Evolutionary conservation across 2,329 filamentous ascomycete genomes (phyloP).

Genomic region (Colletotrichum sp.): DNA sequence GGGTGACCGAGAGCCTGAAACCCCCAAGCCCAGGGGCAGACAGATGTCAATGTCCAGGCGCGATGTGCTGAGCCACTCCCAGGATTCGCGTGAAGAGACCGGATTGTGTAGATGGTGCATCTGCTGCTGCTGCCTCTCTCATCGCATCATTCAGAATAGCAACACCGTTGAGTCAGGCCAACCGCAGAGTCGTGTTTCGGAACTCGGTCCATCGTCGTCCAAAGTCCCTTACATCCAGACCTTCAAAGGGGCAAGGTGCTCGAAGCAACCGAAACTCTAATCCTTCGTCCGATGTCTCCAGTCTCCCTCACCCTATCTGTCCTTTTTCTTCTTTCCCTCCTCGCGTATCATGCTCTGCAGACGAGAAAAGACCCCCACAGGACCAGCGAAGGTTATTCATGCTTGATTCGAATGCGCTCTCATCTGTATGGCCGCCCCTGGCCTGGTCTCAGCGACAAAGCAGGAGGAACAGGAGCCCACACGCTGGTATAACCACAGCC

Average conservation of each 20-base stretch:
- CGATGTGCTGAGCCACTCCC: conserved; percentile 5
- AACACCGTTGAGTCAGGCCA: conserved; percentile 13
- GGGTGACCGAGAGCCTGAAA: conserved; percentile 8
- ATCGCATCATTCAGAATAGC: neutral
- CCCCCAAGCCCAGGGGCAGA: neutral
- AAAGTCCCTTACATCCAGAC: conserved; percentile 17
- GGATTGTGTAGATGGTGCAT: neutral
- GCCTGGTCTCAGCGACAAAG: conserved; percentile 1
- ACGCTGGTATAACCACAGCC: neutral
- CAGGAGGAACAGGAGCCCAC: neutral
- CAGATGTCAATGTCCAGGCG: conserved; percentile 6
- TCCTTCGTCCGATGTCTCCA: conserved; percentile 10
- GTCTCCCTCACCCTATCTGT: neutral
- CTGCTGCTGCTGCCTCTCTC: neutral
- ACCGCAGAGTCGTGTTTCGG: neutral
- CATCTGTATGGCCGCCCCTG: neutral
- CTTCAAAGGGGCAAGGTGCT: conserved; percentile 12
- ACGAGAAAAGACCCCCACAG: neutral
- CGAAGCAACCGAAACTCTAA: conserved; percentile 16
- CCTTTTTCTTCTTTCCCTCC: neutral
- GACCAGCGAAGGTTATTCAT: conserved; percentile 4
- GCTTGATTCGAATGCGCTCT: conserved; percentile 1
- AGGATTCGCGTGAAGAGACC: neutral
- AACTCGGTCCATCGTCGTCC: conserved; percentile 19
- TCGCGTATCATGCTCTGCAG: neutral